Conservation (phyloP, 1,284 basidiomycete genomes). For the Melampsora larici-populina region DNA sequence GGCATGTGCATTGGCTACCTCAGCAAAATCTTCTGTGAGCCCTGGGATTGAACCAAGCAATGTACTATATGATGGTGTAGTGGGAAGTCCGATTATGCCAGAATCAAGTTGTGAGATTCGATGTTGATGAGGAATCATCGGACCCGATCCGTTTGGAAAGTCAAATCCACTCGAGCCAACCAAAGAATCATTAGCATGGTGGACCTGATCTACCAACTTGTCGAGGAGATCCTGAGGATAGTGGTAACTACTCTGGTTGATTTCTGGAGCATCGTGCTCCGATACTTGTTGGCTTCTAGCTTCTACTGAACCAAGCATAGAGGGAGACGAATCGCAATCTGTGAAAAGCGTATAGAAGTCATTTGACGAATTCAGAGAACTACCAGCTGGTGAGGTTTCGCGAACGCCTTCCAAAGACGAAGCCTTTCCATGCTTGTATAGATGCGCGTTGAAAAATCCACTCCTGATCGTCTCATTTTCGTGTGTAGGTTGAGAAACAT, state of each 20-base stretch:
- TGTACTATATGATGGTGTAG: conserved; percentile 30
- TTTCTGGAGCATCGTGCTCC: not conserved
- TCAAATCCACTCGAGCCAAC: not conserved
- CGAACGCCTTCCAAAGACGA: not conserved
- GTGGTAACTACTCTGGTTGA: not conserved
- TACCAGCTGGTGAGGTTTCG: not conserved
- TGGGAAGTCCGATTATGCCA: conserved; percentile 19
- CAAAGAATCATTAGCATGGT: not conserved
- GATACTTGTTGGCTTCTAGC: not conserved
- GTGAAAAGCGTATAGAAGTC: not conserved
- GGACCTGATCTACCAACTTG: not conserved
- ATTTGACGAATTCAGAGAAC: not conserved
- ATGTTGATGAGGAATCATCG: not conserved
- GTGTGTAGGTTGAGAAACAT: not conserved
- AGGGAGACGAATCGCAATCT: not conserved
- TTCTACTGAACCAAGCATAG: not conserved
- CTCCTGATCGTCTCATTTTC: not conserved
- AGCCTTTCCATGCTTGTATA: not conserved
- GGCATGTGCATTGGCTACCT: conserved; percentile 28
- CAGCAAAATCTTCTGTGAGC: conserved; percentile 30
- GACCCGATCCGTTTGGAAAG: not conserved
- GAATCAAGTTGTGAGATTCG: conserved; percentile 17
- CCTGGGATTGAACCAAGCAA: conserved; percentile 23
- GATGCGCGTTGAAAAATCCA: not conserved
- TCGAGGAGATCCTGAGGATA: not conserved